Conservation (phyloP, 1,284 basidiomycete genomes). For the Pterula multifida region DNA sequence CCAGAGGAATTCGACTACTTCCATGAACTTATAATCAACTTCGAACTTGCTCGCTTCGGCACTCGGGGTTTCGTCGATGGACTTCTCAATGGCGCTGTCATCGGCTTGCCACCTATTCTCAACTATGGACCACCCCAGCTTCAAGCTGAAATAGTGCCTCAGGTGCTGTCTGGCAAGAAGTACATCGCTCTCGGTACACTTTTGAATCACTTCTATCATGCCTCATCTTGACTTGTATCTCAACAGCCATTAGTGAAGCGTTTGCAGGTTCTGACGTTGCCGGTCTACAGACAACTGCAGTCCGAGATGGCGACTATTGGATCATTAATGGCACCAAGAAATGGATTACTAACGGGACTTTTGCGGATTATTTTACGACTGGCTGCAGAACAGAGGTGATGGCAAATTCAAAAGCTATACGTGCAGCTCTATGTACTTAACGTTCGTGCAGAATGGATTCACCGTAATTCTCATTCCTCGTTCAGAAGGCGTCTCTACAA, state of each 20-base stretch:
- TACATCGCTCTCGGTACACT: slow-evolving; percentile 40
- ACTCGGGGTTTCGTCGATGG: slow-evolving; percentile 83
- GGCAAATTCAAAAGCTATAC: slow-evolving; percentile 3
- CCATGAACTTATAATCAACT: slow-evolving; percentile 76
- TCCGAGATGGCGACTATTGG: slow-evolving; percentile 75
- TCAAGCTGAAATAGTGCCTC: slow-evolving; percentile 59
- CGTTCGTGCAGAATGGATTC: slow-evolving; percentile 49
- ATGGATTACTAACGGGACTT: slow-evolving; percentile 93
- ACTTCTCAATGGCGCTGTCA: slow-evolving; percentile 70
- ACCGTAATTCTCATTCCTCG: slow-evolving; percentile 82
- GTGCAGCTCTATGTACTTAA: slow-evolving; percentile 4
- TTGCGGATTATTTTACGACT: slow-evolving; percentile 73
- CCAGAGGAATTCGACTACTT: slow-evolving; percentile 86
- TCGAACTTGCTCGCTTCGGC: slow-evolving; percentile 75
- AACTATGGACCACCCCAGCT: slow-evolving; percentile 79
- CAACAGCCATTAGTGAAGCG: slow-evolving; percentile 55
- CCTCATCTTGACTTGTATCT: no score
- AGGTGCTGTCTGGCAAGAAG: slow-evolving; percentile 70
- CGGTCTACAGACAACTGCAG: slow-evolving; percentile 76
- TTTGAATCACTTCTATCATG: neutral
- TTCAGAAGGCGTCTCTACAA: slow-evolving; percentile 75
- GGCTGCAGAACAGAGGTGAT: slow-evolving; percentile 57
- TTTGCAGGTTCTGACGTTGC: slow-evolving; percentile 92
- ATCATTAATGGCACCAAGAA: slow-evolving; percentile 86
- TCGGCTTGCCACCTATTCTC: slow-evolving; percentile 74